These are phyloP conservation scores for Pythium vanterpoolii DNA, from an alignment of 352 stramenopile species.

Conservation along the genomic window DNA sequence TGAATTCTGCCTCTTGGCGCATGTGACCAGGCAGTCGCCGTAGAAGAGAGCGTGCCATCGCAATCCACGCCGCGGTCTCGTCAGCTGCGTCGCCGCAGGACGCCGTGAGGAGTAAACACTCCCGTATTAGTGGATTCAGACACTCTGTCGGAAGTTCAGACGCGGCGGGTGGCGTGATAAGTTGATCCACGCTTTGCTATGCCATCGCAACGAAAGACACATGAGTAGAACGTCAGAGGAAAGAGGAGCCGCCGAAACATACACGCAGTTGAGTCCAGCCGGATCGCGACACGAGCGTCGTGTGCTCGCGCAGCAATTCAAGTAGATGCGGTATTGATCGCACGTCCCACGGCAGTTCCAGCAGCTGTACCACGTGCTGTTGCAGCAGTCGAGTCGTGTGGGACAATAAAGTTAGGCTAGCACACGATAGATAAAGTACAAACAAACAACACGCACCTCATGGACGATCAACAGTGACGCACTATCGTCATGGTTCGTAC, in stretches of 20 bases:
- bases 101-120: slow-evolving; percentile 52
- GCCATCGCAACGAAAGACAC: not conserved
- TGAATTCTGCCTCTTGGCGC: slow-evolving; percentile 72
- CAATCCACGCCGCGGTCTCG: slow-evolving; percentile 44
- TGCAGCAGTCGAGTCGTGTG: not conserved
- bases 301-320: slow-evolving; percentile 52
- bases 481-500: not conserved
- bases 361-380: slow-evolving; percentile 53
- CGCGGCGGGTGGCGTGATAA: not conserved
- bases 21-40: slow-evolving; percentile 47
- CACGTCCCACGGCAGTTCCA: slow-evolving; percentile 65
- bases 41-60: slow-evolving; percentile 45
- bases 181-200: slow-evolving; percentile 19
- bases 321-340: slow-evolving; percentile 54
- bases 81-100: slow-evolving; percentile 25
- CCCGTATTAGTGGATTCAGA: slow-evolving; percentile 54
- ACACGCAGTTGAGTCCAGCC: slow-evolving; percentile 64
- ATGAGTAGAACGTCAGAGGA: not conserved
- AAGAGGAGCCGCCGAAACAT: not conserved
- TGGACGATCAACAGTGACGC: slow-evolving; percentile 11
- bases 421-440: not conserved
- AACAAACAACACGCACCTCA: slow-evolving; percentile 22
- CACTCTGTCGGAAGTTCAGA: slow-evolving; percentile 4
- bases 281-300: slow-evolving; percentile 32
- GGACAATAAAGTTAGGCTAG: not conserved